These are phyloP conservation scores for Corchorus olitorius DNA, from an alignment of 345 rosid species.

Conservation along the genomic window DNA sequence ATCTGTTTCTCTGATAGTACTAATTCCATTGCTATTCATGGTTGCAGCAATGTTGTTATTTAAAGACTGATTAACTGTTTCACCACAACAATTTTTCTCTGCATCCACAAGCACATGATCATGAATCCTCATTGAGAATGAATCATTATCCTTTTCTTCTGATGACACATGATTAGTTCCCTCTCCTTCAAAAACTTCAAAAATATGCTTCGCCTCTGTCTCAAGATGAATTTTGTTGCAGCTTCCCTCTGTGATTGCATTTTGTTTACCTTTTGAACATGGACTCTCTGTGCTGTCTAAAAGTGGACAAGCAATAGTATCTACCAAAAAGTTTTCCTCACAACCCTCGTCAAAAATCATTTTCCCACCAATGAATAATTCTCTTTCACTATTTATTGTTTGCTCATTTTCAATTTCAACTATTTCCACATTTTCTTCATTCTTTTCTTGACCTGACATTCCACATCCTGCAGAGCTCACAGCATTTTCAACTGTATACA, in stretches of 20 bases:
- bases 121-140: constrained; percentile 1
- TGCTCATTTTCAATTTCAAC: constrained; percentile 1
- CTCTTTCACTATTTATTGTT: constrained; percentile 11
- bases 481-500: constrained; percentile 10
- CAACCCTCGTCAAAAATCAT: not conserved
- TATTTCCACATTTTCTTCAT: not conserved
- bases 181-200: constrained; percentile 10
- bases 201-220: not conserved
- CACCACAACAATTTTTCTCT: constrained; percentile 2
- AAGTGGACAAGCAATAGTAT: not conserved
- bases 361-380: constrained; percentile 6
- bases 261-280: constrained; percentile 12
- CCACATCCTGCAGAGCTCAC: constrained; percentile 9
- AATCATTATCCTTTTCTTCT: constrained; percentile 20
- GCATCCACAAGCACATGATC: constrained; percentile 10
- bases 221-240: constrained; percentile 3
- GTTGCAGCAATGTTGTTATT: constrained; percentile 3
- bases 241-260: constrained; percentile 3
- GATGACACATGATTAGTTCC: not conserved
- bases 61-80: not conserved
- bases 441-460: not conserved
- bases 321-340: constrained; percentile 18
- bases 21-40: not conserved
- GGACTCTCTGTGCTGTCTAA: constrained; percentile 3
- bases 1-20: constrained; percentile 8